Base-by-base conservation (phyloP, 2,329 filamentous ascomycete genomes). In the Gliomastix tumulicola region DNA sequence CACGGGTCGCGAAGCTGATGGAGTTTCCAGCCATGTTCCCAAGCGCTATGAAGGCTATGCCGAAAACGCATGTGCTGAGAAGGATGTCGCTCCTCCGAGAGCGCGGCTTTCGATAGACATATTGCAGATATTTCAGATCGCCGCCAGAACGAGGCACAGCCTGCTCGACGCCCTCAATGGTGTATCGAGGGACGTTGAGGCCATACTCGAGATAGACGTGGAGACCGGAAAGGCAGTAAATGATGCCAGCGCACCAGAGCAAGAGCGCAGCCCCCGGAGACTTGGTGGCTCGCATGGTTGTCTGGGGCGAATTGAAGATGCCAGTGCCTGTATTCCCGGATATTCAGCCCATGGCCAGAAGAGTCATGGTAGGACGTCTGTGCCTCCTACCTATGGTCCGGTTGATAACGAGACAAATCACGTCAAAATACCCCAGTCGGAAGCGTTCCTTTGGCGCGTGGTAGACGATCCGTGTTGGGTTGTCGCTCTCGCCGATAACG, bases 1-100 rank as follows among this genome's bases (percentile, higher is more conserved):
- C 51, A 34, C 65, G 57, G 2, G 58, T 46, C 8, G 61, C 66
- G 44, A 72, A 72, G 34, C 56, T 56, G 20, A 74, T 57, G 12
- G 63, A 62, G 49, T 74, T 73, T 21, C 65, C 65, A 1, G 65
- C 57, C 45, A 69, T 62, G 41, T 71, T 72, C 12, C 67, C 69
- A 7, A 72, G 47, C 15, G 60, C 44, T 6, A 71, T 59, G 48
- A 67, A 71, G 23, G 55, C 47, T 17, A 69, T 49, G 4, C 60
- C 66, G 41, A 63, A 73, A 9, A 69, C 50, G 34, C 63, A 69
- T 1, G 63, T 66, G 7, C 59, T 53, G 5, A 69, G 43, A 3
- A 67, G 55, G 5, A 59, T 45, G 0, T 57, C 60, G 33, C 53
- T 46, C 25, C 53, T 53, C 13, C 47, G 49, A 19, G 60, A 60